phyloP scores from a whole-genome alignment of 768 basidiomycete genomes.

The Macrocybe gigantea region DNA sequence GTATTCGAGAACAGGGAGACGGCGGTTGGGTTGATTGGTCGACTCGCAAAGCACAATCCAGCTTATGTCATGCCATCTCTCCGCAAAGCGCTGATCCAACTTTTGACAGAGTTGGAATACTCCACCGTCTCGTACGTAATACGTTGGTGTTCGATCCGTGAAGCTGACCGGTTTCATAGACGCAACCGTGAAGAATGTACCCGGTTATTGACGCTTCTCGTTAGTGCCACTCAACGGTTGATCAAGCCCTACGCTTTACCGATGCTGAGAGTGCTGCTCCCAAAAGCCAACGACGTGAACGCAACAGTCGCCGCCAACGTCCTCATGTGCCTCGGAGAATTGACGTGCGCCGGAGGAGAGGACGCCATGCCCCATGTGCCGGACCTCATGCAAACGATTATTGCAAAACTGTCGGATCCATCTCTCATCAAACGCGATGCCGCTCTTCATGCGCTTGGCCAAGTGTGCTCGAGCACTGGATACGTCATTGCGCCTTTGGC shows the following conservation, averaged over 20 bases:
- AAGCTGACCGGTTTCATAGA: constrained; percentile 27
- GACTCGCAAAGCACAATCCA: constrained; percentile 91
- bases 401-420: constrained; percentile 85
- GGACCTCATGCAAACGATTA: constrained; percentile 86
- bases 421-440: constrained; percentile 88
- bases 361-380: constrained; percentile 80
- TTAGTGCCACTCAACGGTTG: constrained; percentile 86
- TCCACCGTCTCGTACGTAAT: constrained; percentile 65
- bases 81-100: constrained; percentile 90
- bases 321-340: constrained; percentile 90
- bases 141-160: background rate
- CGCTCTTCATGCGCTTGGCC: constrained; percentile 89
- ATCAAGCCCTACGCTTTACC: constrained; percentile 95
- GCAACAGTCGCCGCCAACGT: constrained; percentile 89
- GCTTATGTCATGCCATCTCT: constrained; percentile 98
- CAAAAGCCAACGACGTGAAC: constrained; percentile 82
- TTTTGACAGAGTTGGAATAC: constrained; percentile 95
- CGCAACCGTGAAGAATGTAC: constrained; percentile 91
- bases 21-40: constrained; percentile 88
- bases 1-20: constrained; percentile 88
- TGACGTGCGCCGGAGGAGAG: constrained; percentile 90
- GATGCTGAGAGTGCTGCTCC: constrained; percentile 87
- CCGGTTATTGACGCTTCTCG: constrained; percentile 79
- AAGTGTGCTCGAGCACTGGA: constrained; percentile 92
- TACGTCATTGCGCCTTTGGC: constrained; percentile 89